Evolutionary conservation across 2,329 filamentous ascomycete genomes (phyloP).

Genomic region (Hypocrella siamensis): DNA sequence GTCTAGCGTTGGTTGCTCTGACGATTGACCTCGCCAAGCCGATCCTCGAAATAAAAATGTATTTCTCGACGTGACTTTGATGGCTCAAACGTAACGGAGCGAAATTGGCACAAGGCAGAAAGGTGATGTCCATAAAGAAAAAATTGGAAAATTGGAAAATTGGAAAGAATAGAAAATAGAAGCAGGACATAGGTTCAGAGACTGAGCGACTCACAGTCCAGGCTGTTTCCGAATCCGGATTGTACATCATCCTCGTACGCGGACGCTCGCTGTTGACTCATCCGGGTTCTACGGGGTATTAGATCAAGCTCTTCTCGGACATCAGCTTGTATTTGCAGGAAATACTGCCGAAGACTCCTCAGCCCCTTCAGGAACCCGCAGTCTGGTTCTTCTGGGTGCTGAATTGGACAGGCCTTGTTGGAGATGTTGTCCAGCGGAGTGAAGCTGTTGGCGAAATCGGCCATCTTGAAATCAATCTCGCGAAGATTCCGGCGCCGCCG

Average conservation of each 20-base stretch:
- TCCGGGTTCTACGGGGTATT: constrained; percentile 13
- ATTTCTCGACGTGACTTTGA: no score
- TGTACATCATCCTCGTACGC: constrained; percentile 9
- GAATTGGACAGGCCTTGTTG: constrained; percentile 59
- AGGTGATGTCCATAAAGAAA: no score
- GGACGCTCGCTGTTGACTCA: constrained; percentile 6
- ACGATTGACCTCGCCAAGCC: no score
- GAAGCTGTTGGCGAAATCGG: constrained; percentile 95
- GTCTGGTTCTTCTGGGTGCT: constrained; percentile 67
- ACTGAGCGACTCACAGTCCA: constrained; percentile 2
- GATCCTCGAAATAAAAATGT: no score
- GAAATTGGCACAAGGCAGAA: no score
- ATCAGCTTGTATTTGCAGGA: constrained; percentile 74
- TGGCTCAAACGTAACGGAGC: no score
- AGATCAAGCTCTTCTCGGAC: constrained; percentile 40
- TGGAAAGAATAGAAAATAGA: background rate
- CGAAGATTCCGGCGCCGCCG: constrained; percentile 32
- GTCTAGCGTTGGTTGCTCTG: no score
- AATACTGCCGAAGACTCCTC: constrained; percentile 64
- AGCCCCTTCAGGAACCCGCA: constrained; percentile 79
- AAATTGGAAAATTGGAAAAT: background rate
- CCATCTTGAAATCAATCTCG: constrained; percentile 85
- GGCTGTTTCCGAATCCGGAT: constrained; percentile 14
- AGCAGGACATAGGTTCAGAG: background rate
- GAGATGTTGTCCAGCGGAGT: constrained; percentile 63